A percentile compares a stretch with the other conserved stretches of the same genome.
Conservation (phyloP, 129 eudicot genomes). For the Ambrosia trifida region DNA sequence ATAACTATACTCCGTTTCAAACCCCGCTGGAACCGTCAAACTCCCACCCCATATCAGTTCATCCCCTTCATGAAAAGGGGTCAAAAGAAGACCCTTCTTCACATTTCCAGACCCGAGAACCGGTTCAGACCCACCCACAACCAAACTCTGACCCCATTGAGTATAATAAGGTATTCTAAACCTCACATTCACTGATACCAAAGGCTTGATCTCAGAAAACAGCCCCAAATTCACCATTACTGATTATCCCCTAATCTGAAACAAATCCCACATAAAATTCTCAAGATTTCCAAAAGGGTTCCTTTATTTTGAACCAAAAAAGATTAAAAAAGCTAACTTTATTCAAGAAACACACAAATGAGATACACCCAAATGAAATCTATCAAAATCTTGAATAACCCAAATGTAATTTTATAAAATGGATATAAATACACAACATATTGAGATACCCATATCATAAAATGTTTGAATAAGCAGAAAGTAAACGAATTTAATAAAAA, state of each 20-base stretch:
- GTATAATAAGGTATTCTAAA: constrained; percentile 90
- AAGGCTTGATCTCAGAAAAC: constrained; percentile 56
- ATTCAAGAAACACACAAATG: constrained; percentile 7
- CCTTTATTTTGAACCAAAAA: not conserved
- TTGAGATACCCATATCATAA: not conserved
- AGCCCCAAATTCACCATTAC: constrained; percentile 66
- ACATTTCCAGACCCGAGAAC: constrained; percentile 90
- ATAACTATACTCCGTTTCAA: constrained; percentile 71
- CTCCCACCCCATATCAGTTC: constrained; percentile 90
- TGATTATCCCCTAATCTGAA: constrained; percentile 22
- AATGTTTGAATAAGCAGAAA: not conserved
- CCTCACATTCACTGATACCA: constrained; percentile 59
- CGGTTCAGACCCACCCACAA: constrained; percentile 84
- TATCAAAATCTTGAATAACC: not conserved
- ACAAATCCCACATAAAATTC: constrained; percentile 18
- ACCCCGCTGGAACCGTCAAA: constrained; percentile 58
- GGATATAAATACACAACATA: not conserved
- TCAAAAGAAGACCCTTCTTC: constrained; percentile 75
- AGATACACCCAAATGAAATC: constrained; percentile 1
- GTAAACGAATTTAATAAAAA: not conserved
- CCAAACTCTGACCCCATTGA: constrained; percentile 91
- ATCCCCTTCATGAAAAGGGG: constrained; percentile 75
- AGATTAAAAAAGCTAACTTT: not conserved
- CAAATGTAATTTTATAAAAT: not conserved
- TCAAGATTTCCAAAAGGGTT: not conserved